These are phyloP conservation scores for Mayamaea pseudoterrestris DNA, from an alignment of 108 stramenopile species.

Conservation along the genomic window DNA sequence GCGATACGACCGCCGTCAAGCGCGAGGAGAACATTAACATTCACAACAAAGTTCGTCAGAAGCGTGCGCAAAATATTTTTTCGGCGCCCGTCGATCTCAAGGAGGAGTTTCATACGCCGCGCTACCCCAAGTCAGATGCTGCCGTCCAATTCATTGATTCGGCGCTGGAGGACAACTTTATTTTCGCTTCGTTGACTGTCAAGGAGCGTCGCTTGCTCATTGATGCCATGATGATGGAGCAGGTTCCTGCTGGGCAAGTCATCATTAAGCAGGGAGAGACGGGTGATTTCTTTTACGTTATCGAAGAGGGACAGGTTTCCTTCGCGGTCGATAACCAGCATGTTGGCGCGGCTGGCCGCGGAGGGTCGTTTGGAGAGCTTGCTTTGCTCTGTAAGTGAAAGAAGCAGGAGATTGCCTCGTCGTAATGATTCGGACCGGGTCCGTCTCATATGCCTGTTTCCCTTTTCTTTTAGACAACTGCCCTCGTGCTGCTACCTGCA, in stretches of 20 bases:
- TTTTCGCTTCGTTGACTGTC: constrained; percentile 62
- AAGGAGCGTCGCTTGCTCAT: constrained; percentile 68
- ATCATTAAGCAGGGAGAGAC: constrained; percentile 85
- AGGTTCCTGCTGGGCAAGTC: constrained; percentile 62
- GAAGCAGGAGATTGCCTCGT: too few relatives aligned
- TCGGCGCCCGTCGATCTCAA: constrained; percentile 63
- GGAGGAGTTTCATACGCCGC: constrained; percentile 57
- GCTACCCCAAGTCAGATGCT: constrained; percentile 59
- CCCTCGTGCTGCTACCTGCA: constrained; percentile 81
- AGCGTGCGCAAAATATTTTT: constrained; percentile 81
- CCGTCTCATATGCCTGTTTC: too few relatives aligned
- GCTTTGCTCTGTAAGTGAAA: too few relatives aligned
- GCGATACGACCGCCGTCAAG: constrained; percentile 27
- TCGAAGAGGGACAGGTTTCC: constrained; percentile 76
- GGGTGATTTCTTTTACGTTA: constrained; percentile 85
- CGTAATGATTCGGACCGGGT: too few relatives aligned
- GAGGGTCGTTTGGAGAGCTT: constrained; percentile 83
- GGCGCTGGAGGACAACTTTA: constrained; percentile 76
- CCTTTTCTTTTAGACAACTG: constrained; percentile 88
- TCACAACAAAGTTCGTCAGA: constrained; percentile 50
- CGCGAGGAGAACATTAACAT: constrained; percentile 73
- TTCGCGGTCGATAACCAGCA: constrained; percentile 80
- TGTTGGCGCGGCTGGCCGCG: constrained; percentile 67
- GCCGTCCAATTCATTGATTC: constrained; percentile 75
- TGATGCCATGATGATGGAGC: constrained; percentile 80